phyloP scores from a whole-genome alignment of 2,329 filamentous ascomycete species.

The Trichoderma sp. region DNA sequence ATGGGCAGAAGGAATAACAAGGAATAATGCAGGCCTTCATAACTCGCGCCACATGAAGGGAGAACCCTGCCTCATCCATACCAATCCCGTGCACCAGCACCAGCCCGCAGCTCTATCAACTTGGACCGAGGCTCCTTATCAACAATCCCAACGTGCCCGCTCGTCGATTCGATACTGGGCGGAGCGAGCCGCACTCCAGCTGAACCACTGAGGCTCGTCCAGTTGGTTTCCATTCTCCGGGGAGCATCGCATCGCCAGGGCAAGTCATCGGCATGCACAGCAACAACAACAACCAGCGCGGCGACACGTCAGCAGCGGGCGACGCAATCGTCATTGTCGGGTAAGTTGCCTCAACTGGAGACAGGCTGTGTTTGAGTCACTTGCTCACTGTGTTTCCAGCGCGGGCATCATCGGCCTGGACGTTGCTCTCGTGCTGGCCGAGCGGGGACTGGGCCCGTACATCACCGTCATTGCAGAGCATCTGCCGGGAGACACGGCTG shows the following conservation, averaged over 20 bases:
- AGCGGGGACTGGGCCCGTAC: slow-evolving; percentile 37
- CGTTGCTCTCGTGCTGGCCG: slow-evolving; percentile 40
- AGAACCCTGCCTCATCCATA: neutral
- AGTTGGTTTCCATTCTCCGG: neutral
- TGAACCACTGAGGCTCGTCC: neutral
- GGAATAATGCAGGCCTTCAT: slow-evolving; percentile 5
- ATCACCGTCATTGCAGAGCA: slow-evolving; percentile 45
- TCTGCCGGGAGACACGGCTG: slow-evolving; percentile 43
- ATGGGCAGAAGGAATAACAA: neutral
- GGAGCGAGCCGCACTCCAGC: slow-evolving; percentile 9
- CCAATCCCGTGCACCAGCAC: neutral
- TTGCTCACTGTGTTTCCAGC: slow-evolving; percentile 28
- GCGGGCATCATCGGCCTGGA: slow-evolving; percentile 45
- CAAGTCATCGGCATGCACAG: slow-evolving; percentile 21
- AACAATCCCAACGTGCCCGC: slow-evolving; percentile 3
- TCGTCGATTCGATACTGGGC: slow-evolving; percentile 20
- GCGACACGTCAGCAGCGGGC: slow-evolving; percentile 7
- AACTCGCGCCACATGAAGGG: slow-evolving; percentile 13
- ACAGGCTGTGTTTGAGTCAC: too few species aligned
- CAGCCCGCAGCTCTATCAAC: neutral
- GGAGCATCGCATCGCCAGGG: slow-evolving; percentile 17
- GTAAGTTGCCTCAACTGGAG: slow-evolving; percentile 24
- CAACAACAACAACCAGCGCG: slow-evolving; percentile 11
- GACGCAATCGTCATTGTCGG: slow-evolving; percentile 32
- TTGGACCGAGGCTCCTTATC: slow-evolving; percentile 18